Evolutionary conservation across 805 yeast species (phyloP).

Genomic region (Pichia pseudocactophila): DNA sequence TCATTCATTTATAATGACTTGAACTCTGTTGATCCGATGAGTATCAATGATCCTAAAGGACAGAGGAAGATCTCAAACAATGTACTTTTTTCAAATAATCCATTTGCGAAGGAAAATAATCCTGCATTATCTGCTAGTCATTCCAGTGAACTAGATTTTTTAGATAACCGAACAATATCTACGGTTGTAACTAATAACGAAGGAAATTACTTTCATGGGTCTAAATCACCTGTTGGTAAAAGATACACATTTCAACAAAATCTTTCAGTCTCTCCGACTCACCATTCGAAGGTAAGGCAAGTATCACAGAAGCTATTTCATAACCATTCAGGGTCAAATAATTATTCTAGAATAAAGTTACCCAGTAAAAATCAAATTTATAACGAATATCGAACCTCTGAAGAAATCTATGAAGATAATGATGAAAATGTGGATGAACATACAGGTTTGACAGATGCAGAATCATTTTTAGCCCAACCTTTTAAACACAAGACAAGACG

Average conservation of each 20-base stretch:
- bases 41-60: constrained; percentile 5
- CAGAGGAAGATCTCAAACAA: constrained; percentile 7
- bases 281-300: constrained; percentile 21
- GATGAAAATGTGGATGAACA: constrained; percentile 10
- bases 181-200: constrained; percentile 6
- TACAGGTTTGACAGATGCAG: constrained; percentile 18
- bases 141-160: constrained; percentile 15
- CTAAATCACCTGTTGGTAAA: constrained; percentile 8
- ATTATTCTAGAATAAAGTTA: constrained; percentile 1
- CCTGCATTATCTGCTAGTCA: background rate
- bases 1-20: constrained; percentile 23
- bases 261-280: constrained; percentile 8
- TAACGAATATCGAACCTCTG: background rate
- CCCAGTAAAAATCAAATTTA: background rate
- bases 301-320: constrained; percentile 22
- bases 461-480: constrained; percentile 17
- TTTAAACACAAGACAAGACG: constrained; percentile 5
- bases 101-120: constrained; percentile 1
- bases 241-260: constrained; percentile 1
- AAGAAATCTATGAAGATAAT: background rate
- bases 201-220: background rate
- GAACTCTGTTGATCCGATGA: constrained; percentile 10
- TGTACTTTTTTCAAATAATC: background rate
- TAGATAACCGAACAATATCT: constrained; percentile 14
- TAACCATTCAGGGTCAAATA: constrained; percentile 2